phyloP scores from a whole-genome alignment of 495 filamentous ascomycete species.

The Baudoinia panamericana region DNA sequence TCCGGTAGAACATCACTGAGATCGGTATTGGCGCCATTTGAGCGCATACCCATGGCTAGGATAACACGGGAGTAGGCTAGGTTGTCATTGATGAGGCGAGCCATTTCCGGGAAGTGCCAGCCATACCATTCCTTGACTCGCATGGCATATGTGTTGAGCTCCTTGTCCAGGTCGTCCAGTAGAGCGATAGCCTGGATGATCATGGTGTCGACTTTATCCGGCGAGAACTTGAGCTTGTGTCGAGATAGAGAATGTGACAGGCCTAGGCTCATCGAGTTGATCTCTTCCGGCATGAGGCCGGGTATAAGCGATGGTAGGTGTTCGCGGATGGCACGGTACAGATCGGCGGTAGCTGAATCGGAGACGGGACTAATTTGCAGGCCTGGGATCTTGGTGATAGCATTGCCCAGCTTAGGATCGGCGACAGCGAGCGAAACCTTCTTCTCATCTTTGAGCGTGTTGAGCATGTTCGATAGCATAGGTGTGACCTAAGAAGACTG shows the following conservation, averaged over 20 bases:
- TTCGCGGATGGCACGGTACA: conserved; percentile 86
- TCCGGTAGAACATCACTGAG: conserved; percentile 88
- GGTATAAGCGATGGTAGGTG: conserved; percentile 85
- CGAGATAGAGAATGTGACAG: conserved; percentile 95
- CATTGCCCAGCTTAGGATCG: conserved; percentile 82
- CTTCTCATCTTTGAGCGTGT: conserved; percentile 92
- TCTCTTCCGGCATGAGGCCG: conserved; percentile 67
- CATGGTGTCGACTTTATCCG: conserved; percentile 99
- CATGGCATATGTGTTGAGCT: conserved; percentile 97
- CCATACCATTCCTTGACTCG: conserved; percentile 99
- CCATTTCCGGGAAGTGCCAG: conserved; percentile 98
- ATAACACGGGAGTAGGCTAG: conserved; percentile 83
- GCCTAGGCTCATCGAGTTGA: conserved; percentile 86
- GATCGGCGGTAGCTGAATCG: conserved; percentile 71
- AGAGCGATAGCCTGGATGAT: conserved; percentile 93
- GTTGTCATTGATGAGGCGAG: conserved; percentile 94
- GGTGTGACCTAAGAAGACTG: conserved; percentile 83
- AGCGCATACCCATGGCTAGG: conserved; percentile 73
- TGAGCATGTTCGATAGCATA: conserved; percentile 64
- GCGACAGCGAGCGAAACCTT: conserved; percentile 91
- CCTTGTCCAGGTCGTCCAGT: conserved; percentile 94
- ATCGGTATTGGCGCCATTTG: conserved; percentile 59
- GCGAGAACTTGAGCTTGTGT: conserved; percentile 96
- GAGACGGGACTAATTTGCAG: conserved; percentile 74
- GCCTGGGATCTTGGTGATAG: conserved; percentile 84